These are phyloP conservation scores for Colletotrichum spaethianum DNA, from an alignment of 2,329 filamentous ascomycete species.

Conservation along the genomic window DNA sequence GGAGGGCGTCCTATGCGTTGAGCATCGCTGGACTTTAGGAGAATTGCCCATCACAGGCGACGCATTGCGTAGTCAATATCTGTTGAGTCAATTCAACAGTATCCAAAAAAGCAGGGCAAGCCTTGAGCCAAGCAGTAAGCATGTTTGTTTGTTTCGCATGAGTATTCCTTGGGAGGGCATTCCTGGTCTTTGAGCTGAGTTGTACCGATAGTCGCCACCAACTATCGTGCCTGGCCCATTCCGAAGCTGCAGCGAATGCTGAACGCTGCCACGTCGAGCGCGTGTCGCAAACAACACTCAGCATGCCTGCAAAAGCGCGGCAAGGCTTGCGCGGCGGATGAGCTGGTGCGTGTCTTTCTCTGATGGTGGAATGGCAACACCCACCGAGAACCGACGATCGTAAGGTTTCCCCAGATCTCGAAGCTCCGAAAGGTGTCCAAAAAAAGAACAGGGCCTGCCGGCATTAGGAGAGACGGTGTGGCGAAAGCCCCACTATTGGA, in stretches of 20 bases:
- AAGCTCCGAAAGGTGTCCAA: constrained; percentile 31
- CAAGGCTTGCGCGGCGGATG: background rate
- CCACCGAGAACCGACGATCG: constrained; percentile 2
- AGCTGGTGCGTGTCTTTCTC: constrained; percentile 1
- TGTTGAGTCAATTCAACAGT: constrained; percentile 6
- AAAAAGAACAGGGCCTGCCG: constrained; percentile 42
- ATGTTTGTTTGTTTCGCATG: constrained; percentile 13
- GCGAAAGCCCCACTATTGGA: constrained; percentile 31
- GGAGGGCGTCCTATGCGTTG: background rate
- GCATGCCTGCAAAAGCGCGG: background rate
- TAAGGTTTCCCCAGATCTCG: constrained; percentile 40
- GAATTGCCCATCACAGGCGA: background rate
- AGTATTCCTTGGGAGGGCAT: constrained; percentile 4
- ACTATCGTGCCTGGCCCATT: constrained; percentile 4
- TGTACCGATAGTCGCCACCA: constrained; percentile 34
- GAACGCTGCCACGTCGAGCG: background rate
- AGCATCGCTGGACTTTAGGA: background rate
- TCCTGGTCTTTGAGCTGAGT: constrained; percentile 4
- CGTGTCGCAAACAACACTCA: background rate
- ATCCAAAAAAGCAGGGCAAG: constrained; percentile 10
- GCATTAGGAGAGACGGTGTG: constrained; percentile 17
- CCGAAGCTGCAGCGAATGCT: background rate
- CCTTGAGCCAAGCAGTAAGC: constrained; percentile 14
- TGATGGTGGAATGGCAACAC: background rate
- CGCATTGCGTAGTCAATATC: background rate